Percentiles rank a stretch among this genome's conserved stretches.
These are phyloP conservation scores for Penstemon barbatus DNA, from an alignment of 257 asterid genomes.

Conservation along the genomic window DNA sequence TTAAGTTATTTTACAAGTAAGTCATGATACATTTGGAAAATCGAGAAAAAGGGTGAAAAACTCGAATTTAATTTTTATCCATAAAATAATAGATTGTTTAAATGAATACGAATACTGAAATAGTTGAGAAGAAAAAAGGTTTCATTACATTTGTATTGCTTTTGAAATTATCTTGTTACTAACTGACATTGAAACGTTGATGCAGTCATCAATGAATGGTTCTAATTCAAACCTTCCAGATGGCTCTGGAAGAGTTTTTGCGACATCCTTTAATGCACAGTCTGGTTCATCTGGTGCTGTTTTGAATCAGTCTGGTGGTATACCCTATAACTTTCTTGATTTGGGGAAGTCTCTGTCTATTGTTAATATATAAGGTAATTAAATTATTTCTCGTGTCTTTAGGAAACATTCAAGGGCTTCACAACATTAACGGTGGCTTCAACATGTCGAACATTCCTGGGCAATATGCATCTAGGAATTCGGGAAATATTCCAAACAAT, in stretches of 20 bases:
- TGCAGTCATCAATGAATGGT: constrained; percentile 71
- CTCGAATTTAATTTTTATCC: neutral
- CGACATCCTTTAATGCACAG: constrained; percentile 68
- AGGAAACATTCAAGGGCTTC: constrained; percentile 77
- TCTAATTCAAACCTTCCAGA: constrained; percentile 79
- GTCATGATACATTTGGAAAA: constrained; percentile 1
- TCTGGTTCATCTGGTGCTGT: constrained; percentile 70
- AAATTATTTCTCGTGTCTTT: constrained; percentile 13
- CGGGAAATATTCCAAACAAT: constrained; percentile 58
- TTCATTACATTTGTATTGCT: constrained; percentile 13
- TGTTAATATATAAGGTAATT: constrained; percentile 13
- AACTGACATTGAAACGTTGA: constrained; percentile 30
- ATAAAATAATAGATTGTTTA: neutral
- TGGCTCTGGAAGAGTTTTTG: constrained; percentile 57
- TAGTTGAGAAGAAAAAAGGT: constrained; percentile 3
- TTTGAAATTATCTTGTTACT: constrained; percentile 17
- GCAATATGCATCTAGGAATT: constrained; percentile 69
- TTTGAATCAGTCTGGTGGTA: constrained; percentile 69
- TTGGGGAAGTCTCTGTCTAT: constrained; percentile 14
- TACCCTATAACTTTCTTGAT: constrained; percentile 26
- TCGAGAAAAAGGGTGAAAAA: neutral
- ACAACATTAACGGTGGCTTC: constrained; percentile 70
- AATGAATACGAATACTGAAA: neutral
- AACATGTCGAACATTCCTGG: constrained; percentile 68
- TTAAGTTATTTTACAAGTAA: constrained; percentile 2